Evolutionary conservation across 805 yeast species (phyloP).

Genomic region (Huiozyma sinensis): DNA sequence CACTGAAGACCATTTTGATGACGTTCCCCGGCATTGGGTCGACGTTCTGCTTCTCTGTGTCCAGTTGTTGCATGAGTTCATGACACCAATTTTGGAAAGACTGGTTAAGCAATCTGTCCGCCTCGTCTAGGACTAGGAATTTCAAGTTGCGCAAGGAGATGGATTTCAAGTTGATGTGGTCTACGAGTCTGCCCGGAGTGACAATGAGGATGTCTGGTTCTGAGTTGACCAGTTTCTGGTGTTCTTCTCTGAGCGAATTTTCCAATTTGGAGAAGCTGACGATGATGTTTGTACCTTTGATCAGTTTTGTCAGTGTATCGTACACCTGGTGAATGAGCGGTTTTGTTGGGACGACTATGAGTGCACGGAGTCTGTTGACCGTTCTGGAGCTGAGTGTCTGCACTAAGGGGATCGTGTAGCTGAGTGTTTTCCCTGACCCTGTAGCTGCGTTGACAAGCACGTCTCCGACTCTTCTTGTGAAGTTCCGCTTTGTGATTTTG

Average conservation of each 20-base stretch:
- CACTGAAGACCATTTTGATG: slow-evolving; percentile 73
- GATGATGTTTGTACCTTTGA: slow-evolving; percentile 53
- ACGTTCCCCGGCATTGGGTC: slow-evolving; percentile 29
- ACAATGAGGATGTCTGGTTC: slow-evolving; percentile 59
- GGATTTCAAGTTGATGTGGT: slow-evolving; percentile 40
- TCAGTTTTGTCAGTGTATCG: slow-evolving; percentile 45
- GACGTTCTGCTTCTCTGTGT: slow-evolving; percentile 22
- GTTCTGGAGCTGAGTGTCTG: slow-evolving; percentile 52
- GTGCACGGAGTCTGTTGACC: slow-evolving; percentile 65
- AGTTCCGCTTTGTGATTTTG: slow-evolving; percentile 23
- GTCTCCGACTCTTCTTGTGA: slow-evolving; percentile 58
- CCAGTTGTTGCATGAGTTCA: slow-evolving; percentile 35
- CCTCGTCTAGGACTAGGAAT: slow-evolving; percentile 69
- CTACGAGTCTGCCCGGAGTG: slow-evolving; percentile 80
- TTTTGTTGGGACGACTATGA: slow-evolving; percentile 81
- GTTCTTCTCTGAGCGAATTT: slow-evolving; percentile 55
- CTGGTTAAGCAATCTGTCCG: slow-evolving; percentile 74
- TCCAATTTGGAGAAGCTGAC: slow-evolving; percentile 47
- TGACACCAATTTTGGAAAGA: slow-evolving; percentile 88
- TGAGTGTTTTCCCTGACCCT: slow-evolving; percentile 92
- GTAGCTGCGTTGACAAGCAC: slow-evolving; percentile 86
- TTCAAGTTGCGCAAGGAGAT: slow-evolving; percentile 43
- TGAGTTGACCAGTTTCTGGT: slow-evolving; percentile 32
- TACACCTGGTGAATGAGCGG: slow-evolving; percentile 79
- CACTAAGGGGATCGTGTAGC: slow-evolving; percentile 75